Evolutionary conservation across 108 stramenopile species (phyloP), one percentile per base, ranked within the genome.

Genomic region (Cyclotella kingstonii): DNA sequence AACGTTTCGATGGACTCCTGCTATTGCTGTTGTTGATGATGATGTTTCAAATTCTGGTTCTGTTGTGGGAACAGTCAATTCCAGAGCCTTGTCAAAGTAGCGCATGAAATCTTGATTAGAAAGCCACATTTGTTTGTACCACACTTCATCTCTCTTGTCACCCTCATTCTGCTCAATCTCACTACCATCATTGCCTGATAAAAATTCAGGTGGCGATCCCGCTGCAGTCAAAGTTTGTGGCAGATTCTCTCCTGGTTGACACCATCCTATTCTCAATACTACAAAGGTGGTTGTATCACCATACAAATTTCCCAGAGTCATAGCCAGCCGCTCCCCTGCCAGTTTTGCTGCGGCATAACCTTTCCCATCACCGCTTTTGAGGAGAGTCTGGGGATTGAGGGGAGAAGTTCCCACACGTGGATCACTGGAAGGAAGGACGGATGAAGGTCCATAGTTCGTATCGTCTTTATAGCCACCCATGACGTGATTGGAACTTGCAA

Each of bases 401-500:
- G 73, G 77, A 15, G 60, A 21, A 19, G 77, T 78, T 23, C 77
- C 77, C 8, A 60, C 42, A 26, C 35, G 50, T 3, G 77, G 77
- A 29, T 48, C 31, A 26, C 64, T 51, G 17, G 26, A 38, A 11
- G 77, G 71, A n/a, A 38, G 28, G 43, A 78, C 48, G 15, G 63
- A 66, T 3, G 71, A 73, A 4, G 71, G 71, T 5, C 66, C 77
- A 39, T 52, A 28, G 3, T 22, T 4, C 0, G 71, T 42, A 54
- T 67, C 57, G 49, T 78, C 72, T 50, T 78, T 78, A 67, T 78
- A 73, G 0, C 77, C 77, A 35, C 77, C 77, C 77, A 78, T 73
- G 65, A 78, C 77, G 46, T 78, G 77, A 42, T 78, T 78, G 21
- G 71, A 73, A 39, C 56, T 60, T 8, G 77, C 77, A 27, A 78